These are phyloP conservation scores for Anacardium occidentale DNA, from an alignment of 345 rosid genomes.

Conservation along the genomic window DNA sequence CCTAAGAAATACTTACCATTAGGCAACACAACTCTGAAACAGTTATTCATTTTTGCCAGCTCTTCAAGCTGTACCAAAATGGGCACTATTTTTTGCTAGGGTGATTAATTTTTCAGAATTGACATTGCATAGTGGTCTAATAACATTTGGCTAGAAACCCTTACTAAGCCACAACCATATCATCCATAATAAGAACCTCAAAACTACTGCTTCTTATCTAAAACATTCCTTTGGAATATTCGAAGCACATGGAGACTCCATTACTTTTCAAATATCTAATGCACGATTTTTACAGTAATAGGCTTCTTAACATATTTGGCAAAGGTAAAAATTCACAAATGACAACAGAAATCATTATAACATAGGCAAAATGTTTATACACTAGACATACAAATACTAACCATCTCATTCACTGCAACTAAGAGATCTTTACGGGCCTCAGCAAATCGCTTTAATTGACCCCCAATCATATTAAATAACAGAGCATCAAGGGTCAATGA, in stretches of 20 bases:
- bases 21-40: neutral
- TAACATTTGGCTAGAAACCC: neutral
- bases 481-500: slow-evolving; percentile 90
- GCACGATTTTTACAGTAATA: neutral
- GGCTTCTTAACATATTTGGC: neutral
- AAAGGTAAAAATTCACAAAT: neutral
- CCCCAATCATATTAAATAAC: slow-evolving; percentile 85
- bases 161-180: neutral
- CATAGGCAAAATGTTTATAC: neutral
- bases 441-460: slow-evolving; percentile 91
- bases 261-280: neutral
- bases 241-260: neutral
- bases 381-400: slow-evolving; percentile 35
- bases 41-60: neutral
- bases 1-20: neutral
- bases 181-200: neutral
- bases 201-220: neutral
- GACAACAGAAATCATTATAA: neutral
- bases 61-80: neutral
- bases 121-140: neutral
- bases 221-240: neutral
- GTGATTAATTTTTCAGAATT: neutral
- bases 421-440: slow-evolving; percentile 86
- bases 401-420: slow-evolving; percentile 93
- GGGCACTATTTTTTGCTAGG: neutral